Evolutionary conservation across 2,329 filamentous ascomycete genomes (phyloP), one percentile per base, ranked within the genome.

Genomic region (Hypoxylon sp.): DNA sequence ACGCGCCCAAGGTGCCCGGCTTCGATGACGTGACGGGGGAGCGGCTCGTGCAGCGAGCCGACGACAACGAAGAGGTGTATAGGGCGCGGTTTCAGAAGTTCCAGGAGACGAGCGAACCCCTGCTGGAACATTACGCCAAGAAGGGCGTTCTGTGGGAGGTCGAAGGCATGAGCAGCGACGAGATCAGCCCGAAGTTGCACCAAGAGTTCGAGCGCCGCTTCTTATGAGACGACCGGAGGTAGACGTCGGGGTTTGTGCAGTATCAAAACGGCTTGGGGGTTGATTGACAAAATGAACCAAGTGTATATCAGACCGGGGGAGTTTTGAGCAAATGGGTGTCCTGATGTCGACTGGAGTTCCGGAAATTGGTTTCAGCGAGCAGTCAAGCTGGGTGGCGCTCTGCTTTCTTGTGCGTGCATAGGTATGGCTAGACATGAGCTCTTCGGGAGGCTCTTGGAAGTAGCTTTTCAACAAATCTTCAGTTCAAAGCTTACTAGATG

Each of bases 21-120:
- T 85, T 82, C 65, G 95, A 99, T 75, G 95, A 99, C 73, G 72
- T 97, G 43, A 99, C 95, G 0, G 95, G 95, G 13, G 95, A 99
- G 73, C 80, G 83, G 18, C 81, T 99, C 60, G 88, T 89, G 4
- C 89, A 96, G 72, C 83, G 95, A 52, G 81, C 88, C 6, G 95
- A 99, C 70, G 95, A 99, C 72, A 89, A 87, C 55, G 89, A 95
- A 66, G 88, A 91, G 45, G 90, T 94, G 13, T 99, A 96, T 84
- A 88, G 88, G 67, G 82, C 87, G 45, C 84, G 95, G 50, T 84
- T 96, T 69, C 81, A 83, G 69, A 91, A 91, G 70, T 99, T 98
- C 70, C 87, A 91, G 68, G 91, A 97, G 74, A 94, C 89, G 3
- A 97, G 90, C 73, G 83, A 87, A 73, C 90, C 91, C 13, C 78